A percentile compares a stretch with the other conserved stretches of the same genome.
Conservation (phyloP, 306 rosid genomes). For the Sicyos baderoa region DNA sequence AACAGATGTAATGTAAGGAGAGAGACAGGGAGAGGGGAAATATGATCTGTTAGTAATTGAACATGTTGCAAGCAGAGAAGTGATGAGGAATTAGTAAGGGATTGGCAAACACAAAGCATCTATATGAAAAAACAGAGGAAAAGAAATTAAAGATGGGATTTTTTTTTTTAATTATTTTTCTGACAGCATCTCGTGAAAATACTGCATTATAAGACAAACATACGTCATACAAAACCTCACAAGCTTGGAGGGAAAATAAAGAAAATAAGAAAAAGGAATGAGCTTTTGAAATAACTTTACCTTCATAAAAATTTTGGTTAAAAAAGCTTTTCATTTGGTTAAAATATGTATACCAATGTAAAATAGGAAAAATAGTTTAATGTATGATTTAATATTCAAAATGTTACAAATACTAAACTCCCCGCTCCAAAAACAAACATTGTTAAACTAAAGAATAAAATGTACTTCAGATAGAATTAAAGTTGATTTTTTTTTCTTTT, state of each 20-base stretch:
- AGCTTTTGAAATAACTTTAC: neutral
- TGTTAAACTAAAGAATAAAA: too few species aligned
- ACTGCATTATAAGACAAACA: conserved; percentile 88
- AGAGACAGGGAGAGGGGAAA: conserved; percentile 25
- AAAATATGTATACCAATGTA: too few species aligned
- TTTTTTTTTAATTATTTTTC: conserved; percentile 25
- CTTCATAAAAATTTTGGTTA: too few species aligned
- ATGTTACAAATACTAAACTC: too few species aligned
- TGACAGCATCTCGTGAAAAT: conserved; percentile 97
- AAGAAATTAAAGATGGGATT: conserved; percentile 29
- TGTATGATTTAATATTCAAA: too few species aligned
- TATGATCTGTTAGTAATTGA: conserved; percentile 36
- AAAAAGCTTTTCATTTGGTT: too few species aligned
- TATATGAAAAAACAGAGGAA: neutral
- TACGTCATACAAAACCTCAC: conserved; percentile 60
- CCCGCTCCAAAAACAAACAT: too few species aligned
- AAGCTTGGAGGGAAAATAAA: conserved; percentile 13
- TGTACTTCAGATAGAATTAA: too few species aligned
- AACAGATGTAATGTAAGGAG: too few species aligned
- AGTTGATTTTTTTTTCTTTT: too few species aligned
- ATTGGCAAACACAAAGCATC: conserved; percentile 38
- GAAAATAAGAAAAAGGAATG: neutral
- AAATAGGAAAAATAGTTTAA: too few species aligned
- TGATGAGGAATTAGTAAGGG: conserved; percentile 27
- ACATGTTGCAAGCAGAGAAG: conserved; percentile 56